Evolutionary conservation across 2,329 filamentous ascomycete species (phyloP).

Genomic region (Venturia aucupariae): DNA sequence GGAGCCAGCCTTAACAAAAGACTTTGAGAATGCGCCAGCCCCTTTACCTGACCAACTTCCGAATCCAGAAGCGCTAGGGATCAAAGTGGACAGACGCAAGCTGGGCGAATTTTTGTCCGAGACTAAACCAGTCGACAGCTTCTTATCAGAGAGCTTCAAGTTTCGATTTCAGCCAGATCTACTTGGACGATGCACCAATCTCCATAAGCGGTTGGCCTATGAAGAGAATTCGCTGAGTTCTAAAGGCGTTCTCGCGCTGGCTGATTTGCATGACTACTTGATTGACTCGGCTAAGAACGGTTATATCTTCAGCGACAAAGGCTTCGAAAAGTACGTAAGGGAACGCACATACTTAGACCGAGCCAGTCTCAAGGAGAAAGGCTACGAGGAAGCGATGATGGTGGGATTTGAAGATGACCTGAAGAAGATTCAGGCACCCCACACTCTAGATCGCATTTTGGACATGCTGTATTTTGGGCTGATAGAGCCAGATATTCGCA

Average conservation of each 20-base stretch:
- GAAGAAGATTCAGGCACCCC: background rate
- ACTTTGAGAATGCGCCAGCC: constrained; percentile 54
- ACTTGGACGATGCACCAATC: constrained; percentile 56
- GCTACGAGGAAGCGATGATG: background rate
- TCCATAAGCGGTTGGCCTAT: constrained; percentile 56
- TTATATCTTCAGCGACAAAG: constrained; percentile 24
- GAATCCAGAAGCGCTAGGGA: constrained; percentile 39
- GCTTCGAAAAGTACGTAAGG: background rate
- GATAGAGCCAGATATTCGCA: background rate
- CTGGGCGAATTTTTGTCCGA: constrained; percentile 32
- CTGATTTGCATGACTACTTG: constrained; percentile 36
- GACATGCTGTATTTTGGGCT: background rate
- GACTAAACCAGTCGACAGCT: constrained; percentile 30
- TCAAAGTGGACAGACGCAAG: constrained; percentile 40
- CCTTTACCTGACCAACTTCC: constrained; percentile 32
- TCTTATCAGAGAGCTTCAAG: constrained; percentile 45
- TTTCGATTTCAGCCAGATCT: constrained; percentile 50
- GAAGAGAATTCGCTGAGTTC: constrained; percentile 23
- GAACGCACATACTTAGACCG: background rate
- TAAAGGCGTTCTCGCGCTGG: constrained; percentile 22
- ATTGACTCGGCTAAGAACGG: constrained; percentile 39
- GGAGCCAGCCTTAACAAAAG: constrained; percentile 54
- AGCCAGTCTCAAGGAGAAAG: background rate
- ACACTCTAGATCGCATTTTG: background rate
- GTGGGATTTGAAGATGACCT: background rate